Evolutionary conservation across 768 basidiomycete genomes (phyloP).

Genomic region (Termitomyces sp.): DNA sequence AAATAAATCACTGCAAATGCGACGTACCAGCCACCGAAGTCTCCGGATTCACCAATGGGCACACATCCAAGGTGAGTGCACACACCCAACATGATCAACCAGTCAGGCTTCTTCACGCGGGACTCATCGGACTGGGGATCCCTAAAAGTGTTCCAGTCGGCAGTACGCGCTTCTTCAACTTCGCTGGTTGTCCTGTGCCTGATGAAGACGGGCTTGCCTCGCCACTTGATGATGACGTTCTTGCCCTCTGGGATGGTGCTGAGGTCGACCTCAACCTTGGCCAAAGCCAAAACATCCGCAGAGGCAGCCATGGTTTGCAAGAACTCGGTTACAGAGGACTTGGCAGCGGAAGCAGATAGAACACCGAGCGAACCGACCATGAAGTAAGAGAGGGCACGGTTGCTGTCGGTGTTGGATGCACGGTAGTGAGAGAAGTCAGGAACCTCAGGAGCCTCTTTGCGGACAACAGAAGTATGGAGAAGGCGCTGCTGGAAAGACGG

Average conservation of each 20-base stretch:
- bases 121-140: slow-evolving; percentile 91
- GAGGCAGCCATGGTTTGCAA: slow-evolving; percentile 95
- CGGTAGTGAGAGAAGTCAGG: slow-evolving; percentile 88
- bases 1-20: background rate
- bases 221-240: slow-evolving; percentile 98
- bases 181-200: slow-evolving; percentile 90
- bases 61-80: slow-evolving; percentile 99
- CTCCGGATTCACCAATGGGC: slow-evolving; percentile 95
- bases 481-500: slow-evolving; percentile 59
- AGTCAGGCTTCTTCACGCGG: slow-evolving; percentile 91
- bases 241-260: slow-evolving; percentile 91
- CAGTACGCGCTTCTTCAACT: slow-evolving; percentile 84
- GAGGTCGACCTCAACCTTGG: slow-evolving; percentile 96
- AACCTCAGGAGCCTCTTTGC: slow-evolving; percentile 70
- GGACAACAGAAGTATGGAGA: slow-evolving; percentile 69
- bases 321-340: slow-evolving; percentile 91
- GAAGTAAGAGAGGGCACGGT: slow-evolving; percentile 81
- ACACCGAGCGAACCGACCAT: slow-evolving; percentile 91
- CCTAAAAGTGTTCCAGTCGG: slow-evolving; percentile 82
- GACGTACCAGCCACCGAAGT: slow-evolving; percentile 94
- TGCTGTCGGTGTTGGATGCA: slow-evolving; percentile 53
- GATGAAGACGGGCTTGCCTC: slow-evolving; percentile 99
- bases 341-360: slow-evolving; percentile 90
- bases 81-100: slow-evolving; percentile 89
- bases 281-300: slow-evolving; percentile 95